Evolutionary conservation across 177 flowering plant genomes (phyloP), one percentile per base, ranked within the genome.

Genomic region (Vitis hybrid): DNA sequence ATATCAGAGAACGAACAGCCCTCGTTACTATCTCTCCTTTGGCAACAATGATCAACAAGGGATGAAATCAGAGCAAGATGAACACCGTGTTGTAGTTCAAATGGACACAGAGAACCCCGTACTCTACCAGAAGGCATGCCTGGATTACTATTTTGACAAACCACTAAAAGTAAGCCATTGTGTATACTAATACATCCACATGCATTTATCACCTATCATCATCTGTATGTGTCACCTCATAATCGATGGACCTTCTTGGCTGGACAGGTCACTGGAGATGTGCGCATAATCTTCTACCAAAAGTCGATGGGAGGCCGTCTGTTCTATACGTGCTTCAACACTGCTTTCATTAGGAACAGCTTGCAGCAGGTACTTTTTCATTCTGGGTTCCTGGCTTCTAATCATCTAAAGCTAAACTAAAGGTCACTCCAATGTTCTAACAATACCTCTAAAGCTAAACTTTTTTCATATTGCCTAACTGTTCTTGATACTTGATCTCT

Each of bases 251-350:
- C 30, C 19, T 55, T 56, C 64, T 19, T 65, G 66, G 45, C 61
- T 71, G 54, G 14, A 62, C 82, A 92, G 97, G 86, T 91, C 3
- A 80, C 78, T 13, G 97, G 94, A 67, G 98, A 91, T 70, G 89
- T 92, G 50, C 82, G 92, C 3, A 73, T 91, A 58, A 86, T 75
- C 72, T 89, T 93, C 77, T 93, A 86, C 72, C 85, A 89, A 58
- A 91, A 86, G 80, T 78, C 84, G 89, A 78, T 78, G 21, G 98
- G 97, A 58, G 88, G 91, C 56, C 94, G 98, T 32, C 85, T 93
- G 54, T 93, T 91, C 74, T 91, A 93, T 72, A 79, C 82, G 9
- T 93, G 97, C 76, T 93, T 91, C 75, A 91, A 91, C 52, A 89
- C 97, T 52, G 83, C 93, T 67, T 92, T 92, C 79, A 89, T 90